Evolutionary conservation across 441 rosid species (phyloP), one percentile per base, ranked within the genome.

Genomic region (Hura crepitans): DNA sequence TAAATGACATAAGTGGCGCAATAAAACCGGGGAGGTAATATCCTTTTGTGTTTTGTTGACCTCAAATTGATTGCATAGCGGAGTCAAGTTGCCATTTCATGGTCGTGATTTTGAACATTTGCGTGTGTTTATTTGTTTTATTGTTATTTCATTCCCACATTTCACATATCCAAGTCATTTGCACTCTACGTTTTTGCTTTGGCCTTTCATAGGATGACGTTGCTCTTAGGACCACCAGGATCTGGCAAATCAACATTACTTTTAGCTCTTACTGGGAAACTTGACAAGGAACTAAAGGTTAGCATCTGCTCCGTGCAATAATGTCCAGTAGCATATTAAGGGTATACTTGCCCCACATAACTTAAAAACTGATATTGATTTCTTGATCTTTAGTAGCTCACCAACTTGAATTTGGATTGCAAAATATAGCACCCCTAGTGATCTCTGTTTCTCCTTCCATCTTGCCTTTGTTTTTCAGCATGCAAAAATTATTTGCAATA

Each of bases 191-290:
- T 2, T 30, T n/a, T 63, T 23, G 63, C 66, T 58, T 60, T 49
- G 46, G 28, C 25, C 20, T 31, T 3, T 45, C 62, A 69, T 61
- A 93, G 97, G 89, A 91, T 94, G 98, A 90, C 98, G 13, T 75
- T 94, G 78, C 86, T 94, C 20, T 80, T 92, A 68, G 99, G 97
- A 77, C 97, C 99, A 63, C 99, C 99, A 0, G 97, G 97, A 47
- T 89, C 97, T 0, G 99, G 97, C 13, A 92, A 92, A 81, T 90
- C 97, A n/a, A 80, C 93, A 33, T 81, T 92, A 76, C 92, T 94
- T 46, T 76, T 77, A 72, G 94, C 97, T 77, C 92, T 94, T 13
- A 84, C 97, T 0, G 99, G 99, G 59, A 94, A 94, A 77, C 92
- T 92, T 75, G 89, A 77, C 66, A 35, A 76, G 68, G 72, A 65